Percentiles rank a stretch among this genome's conserved stretches.
Conservation (phyloP, 495 filamentous ascomycete genomes). For the Diplogelasinospora grovesii region DNA sequence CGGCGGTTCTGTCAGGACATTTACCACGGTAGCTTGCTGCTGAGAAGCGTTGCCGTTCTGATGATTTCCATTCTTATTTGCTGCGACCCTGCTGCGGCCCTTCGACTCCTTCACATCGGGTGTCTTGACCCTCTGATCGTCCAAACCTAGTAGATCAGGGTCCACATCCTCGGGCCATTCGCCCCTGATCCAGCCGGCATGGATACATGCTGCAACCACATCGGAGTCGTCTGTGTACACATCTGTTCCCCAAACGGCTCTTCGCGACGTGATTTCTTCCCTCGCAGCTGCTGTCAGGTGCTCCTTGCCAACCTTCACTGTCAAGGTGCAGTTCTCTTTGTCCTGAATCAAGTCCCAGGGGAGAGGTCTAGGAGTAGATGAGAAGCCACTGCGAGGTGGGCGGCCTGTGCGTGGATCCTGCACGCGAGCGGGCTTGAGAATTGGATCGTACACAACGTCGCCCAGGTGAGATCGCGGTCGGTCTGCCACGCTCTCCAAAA, state of each 20-base stretch:
- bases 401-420: constrained; percentile 39
- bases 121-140: constrained; percentile 30
- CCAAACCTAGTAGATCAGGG: constrained; percentile 58
- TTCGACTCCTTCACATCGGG: constrained; percentile 17
- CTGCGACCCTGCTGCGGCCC: constrained; percentile 2
- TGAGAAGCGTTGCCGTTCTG: constrained; percentile 14
- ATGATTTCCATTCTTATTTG: constrained; percentile 5
- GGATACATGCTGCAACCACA: constrained; percentile 85
- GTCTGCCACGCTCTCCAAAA: constrained; percentile 62
- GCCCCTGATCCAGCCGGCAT: constrained; percentile 85
- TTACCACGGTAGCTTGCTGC: constrained; percentile 19
- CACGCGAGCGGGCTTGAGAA: constrained; percentile 50
- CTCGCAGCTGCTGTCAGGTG: constrained; percentile 61
- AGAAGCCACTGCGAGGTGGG: constrained; percentile 58
- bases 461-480: constrained; percentile 77
- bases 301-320: constrained; percentile 73
- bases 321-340: constrained; percentile 85
- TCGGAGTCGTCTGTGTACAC: constrained; percentile 97
- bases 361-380: constrained; percentile 64
- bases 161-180: constrained; percentile 74
- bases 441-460: constrained; percentile 41
- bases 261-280: constrained; percentile 71
- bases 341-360: constrained; percentile 63
- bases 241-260: constrained; percentile 85
- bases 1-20: constrained; percentile 36